Evolutionary conservation across 2,329 filamentous ascomycete genomes (phyloP).

Genomic region (Orbilia javanica): DNA sequence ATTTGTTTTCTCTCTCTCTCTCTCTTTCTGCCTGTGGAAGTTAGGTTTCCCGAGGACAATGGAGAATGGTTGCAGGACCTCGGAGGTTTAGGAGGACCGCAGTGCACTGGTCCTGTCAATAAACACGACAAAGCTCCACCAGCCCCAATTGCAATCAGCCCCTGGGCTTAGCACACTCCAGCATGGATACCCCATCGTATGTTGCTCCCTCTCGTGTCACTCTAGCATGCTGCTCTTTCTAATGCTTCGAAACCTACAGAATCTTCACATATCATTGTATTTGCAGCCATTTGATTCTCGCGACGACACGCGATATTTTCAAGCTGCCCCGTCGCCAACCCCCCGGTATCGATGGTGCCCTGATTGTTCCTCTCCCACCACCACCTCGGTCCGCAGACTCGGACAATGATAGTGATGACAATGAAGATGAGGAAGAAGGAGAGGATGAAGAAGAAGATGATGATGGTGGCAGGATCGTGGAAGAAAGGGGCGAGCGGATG

Average conservation of each 20-base stretch:
- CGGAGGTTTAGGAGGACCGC: constrained; percentile 25
- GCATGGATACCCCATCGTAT: constrained; percentile 47
- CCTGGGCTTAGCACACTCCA: background rate
- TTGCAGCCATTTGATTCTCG: constrained; percentile 75
- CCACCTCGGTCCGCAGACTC: constrained; percentile 61
- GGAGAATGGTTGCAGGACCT: constrained; percentile 28
- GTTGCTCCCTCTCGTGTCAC: background rate
- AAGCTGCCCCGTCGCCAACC: constrained; percentile 70
- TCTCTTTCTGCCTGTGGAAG: background rate
- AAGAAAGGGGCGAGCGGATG: constrained; percentile 43
- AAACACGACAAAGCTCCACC: constrained; percentile 14
- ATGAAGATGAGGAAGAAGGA: constrained; percentile 31
- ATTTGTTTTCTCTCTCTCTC: no score
- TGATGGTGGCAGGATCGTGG: constrained; percentile 10
- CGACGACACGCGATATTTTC: constrained; percentile 70
- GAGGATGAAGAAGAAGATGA: background rate
- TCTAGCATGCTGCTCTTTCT: constrained; percentile 13
- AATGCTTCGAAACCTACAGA: constrained; percentile 45
- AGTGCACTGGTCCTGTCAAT: background rate
- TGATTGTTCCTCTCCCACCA: constrained; percentile 71
- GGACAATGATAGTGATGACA: constrained; percentile 59
- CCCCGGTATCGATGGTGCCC: constrained; percentile 69
- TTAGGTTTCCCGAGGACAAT: constrained; percentile 15
- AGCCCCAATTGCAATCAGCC: constrained; percentile 25
- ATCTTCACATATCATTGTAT: constrained; percentile 73